Evolutionary conservation across 1,284 basidiomycete species (phyloP), one percentile per base, ranked within the genome.

Genomic region (Leccinum variabile): DNA sequence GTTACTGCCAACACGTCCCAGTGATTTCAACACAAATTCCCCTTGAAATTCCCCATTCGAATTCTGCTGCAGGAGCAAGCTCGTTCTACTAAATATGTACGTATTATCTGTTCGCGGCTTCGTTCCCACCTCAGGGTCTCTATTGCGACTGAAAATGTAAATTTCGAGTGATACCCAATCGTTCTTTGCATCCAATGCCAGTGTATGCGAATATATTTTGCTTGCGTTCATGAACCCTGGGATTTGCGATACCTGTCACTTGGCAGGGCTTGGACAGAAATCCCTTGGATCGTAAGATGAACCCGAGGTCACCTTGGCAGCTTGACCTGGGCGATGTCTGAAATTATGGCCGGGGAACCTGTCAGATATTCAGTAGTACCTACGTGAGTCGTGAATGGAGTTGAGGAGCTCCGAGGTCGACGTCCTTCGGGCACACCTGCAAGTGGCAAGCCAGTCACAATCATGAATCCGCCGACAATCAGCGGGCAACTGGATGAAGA

Each of bases 1-100:
- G 60, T 62, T 11, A 32, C 69, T n/a, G 69, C 62, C 1, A 25
- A 58, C 14, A 56, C 59, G 6, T 11, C 53, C 5, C 62, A 69
- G 50, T 68, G 54, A 54, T 18, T 14, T 46, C 3, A 46, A 18
- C 10, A 46, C 18, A 37, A 37, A 18, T 3, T 44, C 44, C 44
- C 44, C 28, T 30, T n/a, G n/a, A n/a, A n/a, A n/a, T n/a, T n/a
- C n/a, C n/a, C n/a, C n/a, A n/a, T 32, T 32, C 10, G 16, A n/a
- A 25, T 52, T 52, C 1, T 10, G 37, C 37, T n/a, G 39, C 16
- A 46, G 44, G n/a, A 10, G 10, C n/a, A 46, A 39, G 44, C 18
- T 46, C 44, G 44, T 46, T 46, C 44, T 11, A 44, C n/a, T 13
- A 22, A 16, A 22, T 22, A 49, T 30, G 18, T 39, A 39, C 7